Evolutionary conservation across 2,329 filamentous ascomycete species (phyloP).

Genomic region (Plectosphaerella sp.): DNA sequence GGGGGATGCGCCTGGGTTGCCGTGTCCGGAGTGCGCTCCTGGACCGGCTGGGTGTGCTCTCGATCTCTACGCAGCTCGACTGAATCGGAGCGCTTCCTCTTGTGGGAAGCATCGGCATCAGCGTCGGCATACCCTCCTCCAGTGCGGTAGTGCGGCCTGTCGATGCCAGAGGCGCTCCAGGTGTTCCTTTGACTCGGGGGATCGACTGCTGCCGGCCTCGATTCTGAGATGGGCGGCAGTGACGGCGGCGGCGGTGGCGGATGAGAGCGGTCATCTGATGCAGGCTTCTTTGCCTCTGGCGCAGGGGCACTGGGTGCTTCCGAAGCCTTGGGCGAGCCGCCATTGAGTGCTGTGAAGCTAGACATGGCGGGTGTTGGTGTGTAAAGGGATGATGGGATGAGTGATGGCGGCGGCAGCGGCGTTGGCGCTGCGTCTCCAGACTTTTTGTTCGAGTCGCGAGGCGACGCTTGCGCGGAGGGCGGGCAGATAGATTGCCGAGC

Average conservation of each 20-base stretch:
- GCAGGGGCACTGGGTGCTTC: conserved; percentile 28
- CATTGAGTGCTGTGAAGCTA: conserved; percentile 48
- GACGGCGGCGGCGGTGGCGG: conserved; percentile 3
- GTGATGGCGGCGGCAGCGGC: no score
- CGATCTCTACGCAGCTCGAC: conserved; percentile 40
- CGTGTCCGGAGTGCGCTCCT: conserved; percentile 29
- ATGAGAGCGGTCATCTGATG: conserved; percentile 27
- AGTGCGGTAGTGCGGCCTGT: conserved; percentile 34
- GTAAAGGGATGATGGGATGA: no score
- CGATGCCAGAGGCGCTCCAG: conserved; percentile 34
- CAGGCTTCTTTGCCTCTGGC: conserved; percentile 21
- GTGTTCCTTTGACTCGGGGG: conserved; percentile 30
- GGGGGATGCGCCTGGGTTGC: conserved; percentile 21
- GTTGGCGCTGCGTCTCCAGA: no score
- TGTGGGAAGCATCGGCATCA: conserved; percentile 48
- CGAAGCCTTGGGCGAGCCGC: conserved; percentile 39
- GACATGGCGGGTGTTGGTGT: conserved; percentile 32
- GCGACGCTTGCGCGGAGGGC: no score
- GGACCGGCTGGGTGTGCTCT: conserved; percentile 12
- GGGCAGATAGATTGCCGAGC: no score
- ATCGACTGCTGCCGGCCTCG: conserved; percentile 20
- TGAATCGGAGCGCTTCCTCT: conserved; percentile 68
- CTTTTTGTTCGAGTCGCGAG: no score
- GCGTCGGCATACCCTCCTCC: conserved; percentile 23
- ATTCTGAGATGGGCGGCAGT: conserved; percentile 2